Percentiles rank a stretch among this genome's conserved stretches.
These are phyloP conservation scores for Ophiostoma ips DNA, from an alignment of 2,329 filamentous ascomycete species.

Conservation along the genomic window DNA sequence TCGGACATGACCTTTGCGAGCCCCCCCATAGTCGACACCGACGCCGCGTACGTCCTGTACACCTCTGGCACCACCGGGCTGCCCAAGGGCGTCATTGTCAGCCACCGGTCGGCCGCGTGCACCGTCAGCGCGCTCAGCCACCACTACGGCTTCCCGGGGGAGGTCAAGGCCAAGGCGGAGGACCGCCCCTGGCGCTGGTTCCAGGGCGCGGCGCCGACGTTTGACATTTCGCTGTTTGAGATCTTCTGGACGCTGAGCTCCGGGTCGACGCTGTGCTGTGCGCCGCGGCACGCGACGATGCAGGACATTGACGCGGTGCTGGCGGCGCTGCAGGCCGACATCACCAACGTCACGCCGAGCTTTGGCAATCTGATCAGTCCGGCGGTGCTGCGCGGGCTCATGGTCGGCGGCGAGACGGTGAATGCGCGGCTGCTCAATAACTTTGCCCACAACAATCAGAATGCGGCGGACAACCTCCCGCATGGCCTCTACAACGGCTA, in stretches of 20 bases:
- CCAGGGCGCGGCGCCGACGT: constrained; percentile 23
- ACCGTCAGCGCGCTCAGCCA: constrained; percentile 20
- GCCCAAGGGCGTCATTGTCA: constrained; percentile 45
- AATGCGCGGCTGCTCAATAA: too few species aligned
- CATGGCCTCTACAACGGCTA: constrained; percentile 16
- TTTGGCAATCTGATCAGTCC: constrained; percentile 22
- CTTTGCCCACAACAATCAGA: too few species aligned
- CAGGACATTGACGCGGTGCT: constrained; percentile 14
- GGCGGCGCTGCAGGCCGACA: constrained; percentile 20
- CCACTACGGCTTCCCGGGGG: constrained; percentile 6
- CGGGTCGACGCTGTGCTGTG: constrained; percentile 23
- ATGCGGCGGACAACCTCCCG: background rate
- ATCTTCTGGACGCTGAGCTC: constrained; percentile 15
- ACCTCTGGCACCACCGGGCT: constrained; percentile 46
- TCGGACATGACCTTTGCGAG: too few species aligned
- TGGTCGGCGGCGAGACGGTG: constrained; percentile 19
- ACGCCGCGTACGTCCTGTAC: constrained; percentile 27
- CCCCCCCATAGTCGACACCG: background rate
- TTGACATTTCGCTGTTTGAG: constrained; percentile 15
- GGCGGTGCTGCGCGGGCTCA: constrained; percentile 18
- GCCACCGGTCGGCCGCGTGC: constrained; percentile 26
- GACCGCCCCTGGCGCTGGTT: constrained; percentile 23
- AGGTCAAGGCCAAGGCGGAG: background rate
- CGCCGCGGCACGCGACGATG: constrained; percentile 18
- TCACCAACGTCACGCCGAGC: constrained; percentile 26